A percentile compares a stretch with the other conserved stretches of the same genome.
phyloP scores from a whole-genome alignment of 2,329 filamentous ascomycete genomes.

The Ceratocystis harringtonii region DNA sequence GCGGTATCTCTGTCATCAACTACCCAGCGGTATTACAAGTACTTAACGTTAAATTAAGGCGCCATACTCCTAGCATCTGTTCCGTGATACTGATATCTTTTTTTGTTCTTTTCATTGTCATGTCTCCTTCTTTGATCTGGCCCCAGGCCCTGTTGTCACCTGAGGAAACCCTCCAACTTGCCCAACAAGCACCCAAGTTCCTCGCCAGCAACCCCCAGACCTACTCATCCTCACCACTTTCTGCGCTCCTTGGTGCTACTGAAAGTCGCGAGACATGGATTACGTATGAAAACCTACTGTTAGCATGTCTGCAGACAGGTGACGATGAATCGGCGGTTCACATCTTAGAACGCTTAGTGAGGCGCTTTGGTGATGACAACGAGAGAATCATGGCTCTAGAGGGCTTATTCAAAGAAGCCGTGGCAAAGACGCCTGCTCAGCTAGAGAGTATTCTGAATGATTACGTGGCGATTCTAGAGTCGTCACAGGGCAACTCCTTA shows the following conservation, averaged over 20 bases:
- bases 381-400: slow-evolving; percentile 73
- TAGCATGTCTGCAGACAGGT: slow-evolving; percentile 69
- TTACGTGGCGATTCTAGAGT: slow-evolving; percentile 58
- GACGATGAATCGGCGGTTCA: slow-evolving; percentile 64
- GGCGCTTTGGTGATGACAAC: slow-evolving; percentile 70
- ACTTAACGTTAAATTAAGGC: background rate
- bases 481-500: slow-evolving; percentile 43
- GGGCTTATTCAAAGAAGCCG: slow-evolving; percentile 74
- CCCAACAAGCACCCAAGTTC: slow-evolving; percentile 45
- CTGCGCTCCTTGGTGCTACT: slow-evolving; percentile 37
- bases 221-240: slow-evolving; percentile 39
- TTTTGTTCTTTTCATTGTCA: slow-evolving; percentile 21
- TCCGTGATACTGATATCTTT: background rate
- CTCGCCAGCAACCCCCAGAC: slow-evolving; percentile 39
- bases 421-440: slow-evolving; percentile 48
- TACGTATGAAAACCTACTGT: slow-evolving; percentile 71
- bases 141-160: slow-evolving; percentile 43
- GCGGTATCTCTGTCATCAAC: background rate
- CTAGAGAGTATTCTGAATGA: slow-evolving; percentile 56
- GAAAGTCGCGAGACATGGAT: slow-evolving; percentile 75
- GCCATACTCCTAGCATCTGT: background rate
- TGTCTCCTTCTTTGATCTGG: slow-evolving; percentile 40
- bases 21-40: background rate
- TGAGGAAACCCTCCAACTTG: slow-evolving; percentile 39
- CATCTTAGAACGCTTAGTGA: slow-evolving; percentile 59